Conservation (phyloP, 192 early-diverging fungal species). For the Gonapodya sp. region DNA sequence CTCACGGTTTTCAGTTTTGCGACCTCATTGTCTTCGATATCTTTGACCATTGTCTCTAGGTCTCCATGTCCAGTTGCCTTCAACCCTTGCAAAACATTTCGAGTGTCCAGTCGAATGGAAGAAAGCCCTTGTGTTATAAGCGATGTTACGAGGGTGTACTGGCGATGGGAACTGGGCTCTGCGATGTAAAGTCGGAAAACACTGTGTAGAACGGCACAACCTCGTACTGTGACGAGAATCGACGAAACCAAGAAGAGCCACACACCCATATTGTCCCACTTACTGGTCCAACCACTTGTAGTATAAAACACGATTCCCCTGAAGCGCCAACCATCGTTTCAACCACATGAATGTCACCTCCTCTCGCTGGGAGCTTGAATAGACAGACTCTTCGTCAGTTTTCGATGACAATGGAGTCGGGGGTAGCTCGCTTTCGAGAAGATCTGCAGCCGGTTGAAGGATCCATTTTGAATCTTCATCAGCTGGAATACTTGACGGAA, state of each 20-base stretch:
- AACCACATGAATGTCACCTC: background rate
- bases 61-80: background rate
- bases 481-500: background rate
- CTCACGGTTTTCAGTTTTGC: background rate
- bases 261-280: background rate
- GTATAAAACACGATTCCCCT: background rate
- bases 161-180: background rate
- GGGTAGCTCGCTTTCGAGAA: background rate
- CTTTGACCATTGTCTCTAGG: background rate
- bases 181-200: background rate
- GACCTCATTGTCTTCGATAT: background rate
- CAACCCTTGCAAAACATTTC: background rate
- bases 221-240: background rate
- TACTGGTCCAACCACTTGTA: constrained; percentile 1
- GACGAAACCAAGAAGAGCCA: background rate
- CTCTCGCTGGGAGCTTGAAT: no score
- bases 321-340: background rate
- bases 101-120: background rate
- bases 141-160: background rate
- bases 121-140: background rate
- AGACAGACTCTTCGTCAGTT: background rate
- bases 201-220: background rate
- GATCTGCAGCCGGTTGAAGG: background rate
- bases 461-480: background rate
- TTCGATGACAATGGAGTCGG: background rate